Evolutionary conservation across 2,329 filamentous ascomycete species (phyloP).

Genomic region (Fusarium mundagurra): DNA sequence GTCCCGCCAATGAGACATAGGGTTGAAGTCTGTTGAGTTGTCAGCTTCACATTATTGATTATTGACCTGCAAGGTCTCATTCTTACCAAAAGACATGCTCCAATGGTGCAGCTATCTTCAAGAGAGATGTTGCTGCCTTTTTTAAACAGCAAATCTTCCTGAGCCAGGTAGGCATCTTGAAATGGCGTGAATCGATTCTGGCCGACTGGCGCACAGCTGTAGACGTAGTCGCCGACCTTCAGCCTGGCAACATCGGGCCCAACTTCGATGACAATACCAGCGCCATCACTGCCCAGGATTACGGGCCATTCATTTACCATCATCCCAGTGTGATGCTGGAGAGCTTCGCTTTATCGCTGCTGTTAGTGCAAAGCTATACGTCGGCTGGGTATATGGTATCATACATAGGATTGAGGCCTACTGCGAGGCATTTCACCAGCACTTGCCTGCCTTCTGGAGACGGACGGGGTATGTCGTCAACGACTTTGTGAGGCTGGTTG

Average conservation of each 20-base stretch:
- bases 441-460: constrained; percentile 46
- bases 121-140: constrained; percentile 38
- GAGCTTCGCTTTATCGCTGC: constrained; percentile 39
- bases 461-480: constrained; percentile 37
- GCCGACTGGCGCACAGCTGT: constrained; percentile 49
- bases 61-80: not conserved
- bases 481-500: constrained; percentile 34
- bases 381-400: not conserved
- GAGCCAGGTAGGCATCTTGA: constrained; percentile 51
- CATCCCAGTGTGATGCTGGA: constrained; percentile 48
- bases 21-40: constrained; percentile 41
- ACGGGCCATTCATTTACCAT: constrained; percentile 49
- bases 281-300: constrained; percentile 51
- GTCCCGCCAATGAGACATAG: constrained; percentile 46
- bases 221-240: constrained; percentile 48
- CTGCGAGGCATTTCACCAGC: constrained; percentile 49
- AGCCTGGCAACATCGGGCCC: constrained; percentile 46
- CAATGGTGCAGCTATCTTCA: constrained; percentile 48
- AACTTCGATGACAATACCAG: constrained; percentile 46
- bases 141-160: constrained; percentile 49
- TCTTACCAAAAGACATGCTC: constrained; percentile 47
- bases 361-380: not conserved
- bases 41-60: not conserved
- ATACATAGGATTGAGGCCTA: constrained; percentile 51
- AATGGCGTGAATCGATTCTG: constrained; percentile 48